Evolutionary conservation across 2,329 filamentous ascomycete genomes (phyloP).

Genomic region (Colletotrichum tamarilloi): DNA sequence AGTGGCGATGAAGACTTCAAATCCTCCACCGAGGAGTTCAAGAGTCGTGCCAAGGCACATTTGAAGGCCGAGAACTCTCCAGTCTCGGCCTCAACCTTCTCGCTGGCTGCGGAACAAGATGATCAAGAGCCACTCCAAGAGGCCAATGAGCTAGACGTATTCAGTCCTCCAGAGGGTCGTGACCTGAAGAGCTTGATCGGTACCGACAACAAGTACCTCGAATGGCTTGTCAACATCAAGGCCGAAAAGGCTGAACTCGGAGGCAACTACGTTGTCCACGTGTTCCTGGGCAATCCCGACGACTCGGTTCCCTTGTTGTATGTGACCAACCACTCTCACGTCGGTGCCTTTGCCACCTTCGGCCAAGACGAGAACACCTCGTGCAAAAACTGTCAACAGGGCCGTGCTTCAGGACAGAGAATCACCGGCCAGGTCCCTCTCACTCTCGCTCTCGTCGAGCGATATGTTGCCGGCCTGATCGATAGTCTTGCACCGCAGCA

Average conservation of each 20-base stretch:
- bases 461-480: constrained; percentile 39
- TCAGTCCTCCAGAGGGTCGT: constrained; percentile 1
- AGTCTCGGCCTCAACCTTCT: not conserved
- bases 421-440: constrained; percentile 44
- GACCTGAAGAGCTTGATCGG: constrained; percentile 16
- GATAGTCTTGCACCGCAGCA: constrained; percentile 38
- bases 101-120: not conserved
- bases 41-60: constrained; percentile 17
- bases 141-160: not conserved
- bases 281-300: constrained; percentile 60
- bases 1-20: constrained; percentile 8
- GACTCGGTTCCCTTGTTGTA: constrained; percentile 56
- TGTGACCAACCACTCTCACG: constrained; percentile 54
- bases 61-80: not conserved
- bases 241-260: constrained; percentile 60
- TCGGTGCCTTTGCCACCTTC: constrained; percentile 57
- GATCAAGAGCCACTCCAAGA: not conserved
- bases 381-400: constrained; percentile 40
- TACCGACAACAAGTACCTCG: constrained; percentile 46
- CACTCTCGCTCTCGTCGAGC: constrained; percentile 43
- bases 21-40: constrained; percentile 10
- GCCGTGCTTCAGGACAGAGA: constrained; percentile 28
- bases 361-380: constrained; percentile 42
- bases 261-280: constrained; percentile 64
- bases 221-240: constrained; percentile 68